Evolutionary conservation across 1,284 basidiomycete species (phyloP).

Genomic region (Puccinia horiana): DNA sequence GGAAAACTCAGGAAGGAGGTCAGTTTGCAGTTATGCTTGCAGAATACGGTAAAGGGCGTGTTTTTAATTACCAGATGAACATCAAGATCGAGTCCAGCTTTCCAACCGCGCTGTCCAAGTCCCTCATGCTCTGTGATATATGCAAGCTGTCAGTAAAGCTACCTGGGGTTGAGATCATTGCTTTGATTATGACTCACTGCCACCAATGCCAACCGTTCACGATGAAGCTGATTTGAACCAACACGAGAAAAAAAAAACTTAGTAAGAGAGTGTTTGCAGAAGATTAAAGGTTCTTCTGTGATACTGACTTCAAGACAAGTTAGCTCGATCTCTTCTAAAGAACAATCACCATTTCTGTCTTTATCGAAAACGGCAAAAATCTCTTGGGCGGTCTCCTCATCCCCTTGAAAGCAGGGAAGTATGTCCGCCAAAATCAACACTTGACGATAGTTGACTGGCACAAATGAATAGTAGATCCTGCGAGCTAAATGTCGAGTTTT

Average conservation of each 20-base stretch:
- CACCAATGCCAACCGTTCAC: conserved; percentile 79
- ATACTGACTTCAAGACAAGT: conserved; percentile 65
- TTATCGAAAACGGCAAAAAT: conserved; percentile 78
- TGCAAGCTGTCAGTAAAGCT: not conserved
- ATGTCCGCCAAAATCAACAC: conserved; percentile 72
- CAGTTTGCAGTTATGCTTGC: not conserved
- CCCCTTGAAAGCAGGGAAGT: conserved; percentile 68
- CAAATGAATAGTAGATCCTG: conserved; percentile 83
- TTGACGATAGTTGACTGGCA: conserved; percentile 65
- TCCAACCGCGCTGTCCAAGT: conserved; percentile 84
- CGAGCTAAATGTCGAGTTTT: conserved; percentile 79
- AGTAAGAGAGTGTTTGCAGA: not conserved
- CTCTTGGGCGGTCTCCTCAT: conserved; percentile 66
- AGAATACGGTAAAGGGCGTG: not conserved
- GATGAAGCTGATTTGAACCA: conserved; percentile 67
- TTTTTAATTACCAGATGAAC: conserved; percentile 53
- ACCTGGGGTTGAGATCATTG: not conserved
- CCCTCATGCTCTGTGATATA: conserved; percentile 69
- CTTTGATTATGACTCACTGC: conserved; percentile 58
- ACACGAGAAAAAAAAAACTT: not conserved
- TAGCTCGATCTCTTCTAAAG: conserved; percentile 74
- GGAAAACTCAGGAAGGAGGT: not conserved
- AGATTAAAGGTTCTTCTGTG: not conserved
- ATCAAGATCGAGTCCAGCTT: conserved; percentile 60
- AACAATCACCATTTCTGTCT: conserved; percentile 77